Conservation (phyloP, 768 basidiomycete genomes). For the Dendrothele bispora region DNA sequence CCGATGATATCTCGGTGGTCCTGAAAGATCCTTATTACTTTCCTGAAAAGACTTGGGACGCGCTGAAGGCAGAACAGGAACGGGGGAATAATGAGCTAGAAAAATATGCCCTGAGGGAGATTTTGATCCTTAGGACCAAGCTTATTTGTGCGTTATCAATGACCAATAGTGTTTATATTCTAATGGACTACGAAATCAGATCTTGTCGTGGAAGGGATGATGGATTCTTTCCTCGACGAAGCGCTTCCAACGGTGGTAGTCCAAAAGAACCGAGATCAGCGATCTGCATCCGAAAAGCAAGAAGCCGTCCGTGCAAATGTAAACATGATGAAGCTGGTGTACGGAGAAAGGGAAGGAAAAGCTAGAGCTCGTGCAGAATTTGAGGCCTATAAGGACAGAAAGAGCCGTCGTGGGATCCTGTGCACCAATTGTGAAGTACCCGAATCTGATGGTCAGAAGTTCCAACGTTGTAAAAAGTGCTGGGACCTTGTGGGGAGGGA, state of each 20-base stretch:
- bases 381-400: slow-evolving; percentile 11
- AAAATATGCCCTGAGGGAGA: slow-evolving; percentile 7
- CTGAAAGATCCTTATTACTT: slow-evolving; percentile 13
- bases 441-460: slow-evolving; percentile 6
- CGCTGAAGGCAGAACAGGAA: background rate
- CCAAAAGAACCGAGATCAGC: slow-evolving; percentile 1
- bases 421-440: slow-evolving; percentile 9
- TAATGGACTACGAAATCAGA: background rate
- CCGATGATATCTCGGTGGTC: slow-evolving; percentile 6
- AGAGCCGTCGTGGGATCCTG: slow-evolving; percentile 1
- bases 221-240: slow-evolving; percentile 4
- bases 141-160: slow-evolving; percentile 13
- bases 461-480: slow-evolving; percentile 12
- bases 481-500: slow-evolving; percentile 8
- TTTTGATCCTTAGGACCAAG: slow-evolving; percentile 13
- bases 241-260: slow-evolving; percentile 3
- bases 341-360: slow-evolving; percentile 6
- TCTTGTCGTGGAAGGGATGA: slow-evolving; percentile 5
- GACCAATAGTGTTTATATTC: background rate
- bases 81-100: slow-evolving; percentile 6
- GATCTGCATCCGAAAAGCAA: background rate
- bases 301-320: slow-evolving; percentile 1
- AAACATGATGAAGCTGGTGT: background rate
- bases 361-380: slow-evolving; percentile 9
- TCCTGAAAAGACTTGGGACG: slow-evolving; percentile 13